phyloP scores from a whole-genome alignment of 768 basidiomycete genomes.

The Mycena vulgaris region DNA sequence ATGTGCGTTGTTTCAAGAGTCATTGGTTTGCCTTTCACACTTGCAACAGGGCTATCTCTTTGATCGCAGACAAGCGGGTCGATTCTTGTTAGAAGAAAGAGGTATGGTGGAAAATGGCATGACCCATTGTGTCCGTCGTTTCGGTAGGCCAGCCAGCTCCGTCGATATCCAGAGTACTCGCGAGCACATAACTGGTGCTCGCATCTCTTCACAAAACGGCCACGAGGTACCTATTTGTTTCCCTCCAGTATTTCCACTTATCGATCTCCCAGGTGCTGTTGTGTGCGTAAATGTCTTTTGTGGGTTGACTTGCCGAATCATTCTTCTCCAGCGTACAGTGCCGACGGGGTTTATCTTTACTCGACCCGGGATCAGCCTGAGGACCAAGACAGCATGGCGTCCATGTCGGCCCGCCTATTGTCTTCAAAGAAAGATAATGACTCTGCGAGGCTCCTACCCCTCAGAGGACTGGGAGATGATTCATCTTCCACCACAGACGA shows the following conservation, averaged over 20 bases:
- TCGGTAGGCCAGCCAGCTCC: constrained; percentile 64
- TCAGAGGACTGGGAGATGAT: constrained; percentile 34
- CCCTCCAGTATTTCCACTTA: constrained; percentile 6
- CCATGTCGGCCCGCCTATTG: constrained; percentile 16
- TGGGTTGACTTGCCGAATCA: constrained; percentile 24
- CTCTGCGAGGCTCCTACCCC: constrained; percentile 35
- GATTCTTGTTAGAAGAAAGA: constrained; percentile 78
- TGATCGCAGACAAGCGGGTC: constrained; percentile 82
- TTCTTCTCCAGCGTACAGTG: constrained; percentile 72
- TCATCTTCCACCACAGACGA: constrained; percentile 47
- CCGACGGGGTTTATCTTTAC: constrained; percentile 81
- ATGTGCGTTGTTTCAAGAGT: constrained; percentile 62
- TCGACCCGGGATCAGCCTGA: constrained; percentile 78
- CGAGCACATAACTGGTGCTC: constrained; percentile 84
- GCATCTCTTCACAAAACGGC: constrained; percentile 79
- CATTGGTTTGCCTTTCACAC: constrained; percentile 18
- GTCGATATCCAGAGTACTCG: constrained; percentile 46
- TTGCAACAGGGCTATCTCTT: constrained; percentile 80
- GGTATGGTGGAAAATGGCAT: constrained; percentile 69
- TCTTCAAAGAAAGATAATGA: constrained; percentile 49
- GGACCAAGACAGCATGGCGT: constrained; percentile 36
- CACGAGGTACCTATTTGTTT: constrained; percentile 70
- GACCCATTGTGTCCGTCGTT: constrained; percentile 87
- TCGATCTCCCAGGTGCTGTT: constrained; percentile 66
- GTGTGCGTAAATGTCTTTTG: constrained; percentile 59